Conservation (phyloP, 352 stramenopile species). For the Pythium rhizo-oryzae region DNA sequence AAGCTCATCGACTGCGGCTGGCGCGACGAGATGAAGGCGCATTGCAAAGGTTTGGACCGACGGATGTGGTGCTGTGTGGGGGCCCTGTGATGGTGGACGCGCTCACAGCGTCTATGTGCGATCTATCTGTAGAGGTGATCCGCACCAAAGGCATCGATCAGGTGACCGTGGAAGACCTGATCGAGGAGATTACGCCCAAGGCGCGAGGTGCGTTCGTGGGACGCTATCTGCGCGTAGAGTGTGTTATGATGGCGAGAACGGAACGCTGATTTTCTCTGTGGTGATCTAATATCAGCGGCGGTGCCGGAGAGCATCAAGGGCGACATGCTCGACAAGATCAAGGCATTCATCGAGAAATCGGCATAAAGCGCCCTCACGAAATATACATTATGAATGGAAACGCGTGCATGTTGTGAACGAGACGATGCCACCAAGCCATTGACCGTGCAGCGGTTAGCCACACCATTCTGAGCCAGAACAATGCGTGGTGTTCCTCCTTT, state of each 20-base stretch:
- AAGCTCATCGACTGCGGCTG: slow-evolving; percentile 59
- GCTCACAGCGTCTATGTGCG: no score
- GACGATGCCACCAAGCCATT: no score
- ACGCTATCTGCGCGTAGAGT: background rate
- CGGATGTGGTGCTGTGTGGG: background rate
- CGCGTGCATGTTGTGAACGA: no score
- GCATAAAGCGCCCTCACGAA: slow-evolving; percentile 25
- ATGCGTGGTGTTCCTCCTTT: no score
- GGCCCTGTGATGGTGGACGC: slow-evolving; percentile 7
- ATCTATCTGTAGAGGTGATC: slow-evolving; percentile 87
- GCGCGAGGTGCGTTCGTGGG: slow-evolving; percentile 52
- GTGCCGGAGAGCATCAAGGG: slow-evolving; percentile 91
- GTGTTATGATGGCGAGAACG: background rate
- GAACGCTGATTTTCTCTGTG: background rate
- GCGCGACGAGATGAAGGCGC: slow-evolving; percentile 90
- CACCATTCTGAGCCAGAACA: no score
- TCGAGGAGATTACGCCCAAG: slow-evolving; percentile 92
- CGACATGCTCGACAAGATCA: slow-evolving; percentile 91
- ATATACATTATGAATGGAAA: slow-evolving; percentile 6
- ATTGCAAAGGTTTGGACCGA: slow-evolving; percentile 92
- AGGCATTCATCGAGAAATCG: slow-evolving; percentile 88
- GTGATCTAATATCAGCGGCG: no score
- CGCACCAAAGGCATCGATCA: slow-evolving; percentile 93
- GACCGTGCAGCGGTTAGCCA: no score
- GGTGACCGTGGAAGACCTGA: slow-evolving; percentile 94